phyloP scores from a whole-genome alignment of 2,329 filamentous ascomycete genomes.

The Ilyonectria sp. region DNA sequence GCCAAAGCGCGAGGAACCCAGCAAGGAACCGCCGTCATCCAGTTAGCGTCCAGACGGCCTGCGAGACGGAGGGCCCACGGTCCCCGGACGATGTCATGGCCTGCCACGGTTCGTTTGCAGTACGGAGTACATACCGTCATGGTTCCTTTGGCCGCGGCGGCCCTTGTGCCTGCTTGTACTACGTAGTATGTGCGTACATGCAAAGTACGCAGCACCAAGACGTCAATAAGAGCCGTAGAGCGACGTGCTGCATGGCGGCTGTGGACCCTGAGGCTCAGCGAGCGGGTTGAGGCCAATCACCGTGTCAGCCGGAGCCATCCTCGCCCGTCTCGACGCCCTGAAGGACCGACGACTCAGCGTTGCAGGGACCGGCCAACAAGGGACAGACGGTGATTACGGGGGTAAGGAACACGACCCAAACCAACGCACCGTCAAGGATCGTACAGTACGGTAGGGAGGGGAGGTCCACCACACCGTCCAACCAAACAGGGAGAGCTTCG shows the following conservation, averaged over 20 bases:
- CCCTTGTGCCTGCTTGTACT: not conserved
- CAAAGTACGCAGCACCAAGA: not conserved
- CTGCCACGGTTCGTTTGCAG: not conserved
- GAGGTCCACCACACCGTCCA: conserved; percentile 21
- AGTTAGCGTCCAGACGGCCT: conserved; percentile 5
- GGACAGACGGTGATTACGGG: conserved; percentile 12
- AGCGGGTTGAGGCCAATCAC: conserved; percentile 38
- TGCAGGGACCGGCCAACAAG: conserved; percentile 25
- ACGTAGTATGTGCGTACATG: not conserved
- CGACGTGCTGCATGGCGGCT: conserved; percentile 36
- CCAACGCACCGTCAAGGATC: conserved; percentile 26
- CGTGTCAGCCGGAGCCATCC: conserved; percentile 25
- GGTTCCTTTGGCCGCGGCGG: conserved; percentile 28
- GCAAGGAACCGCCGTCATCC: conserved; percentile 21
- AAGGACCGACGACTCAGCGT: conserved; percentile 13
- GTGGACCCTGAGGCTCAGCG: conserved; percentile 49
- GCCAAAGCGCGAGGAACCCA: not conserved
- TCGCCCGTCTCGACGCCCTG: conserved; percentile 24
- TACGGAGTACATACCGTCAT: conserved; percentile 19
- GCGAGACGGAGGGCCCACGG: not conserved
- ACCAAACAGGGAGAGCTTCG: not conserved
- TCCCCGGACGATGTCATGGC: conserved; percentile 14
- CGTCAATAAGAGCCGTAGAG: conserved; percentile 32
- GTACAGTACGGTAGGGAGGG: conserved; percentile 3
- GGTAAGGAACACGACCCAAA: not conserved